A percentile compares a stretch with the other conserved stretches of the same genome.
Evolutionary conservation across 345 rosid species (phyloP).

Genomic region (Citrus trifoliata): DNA sequence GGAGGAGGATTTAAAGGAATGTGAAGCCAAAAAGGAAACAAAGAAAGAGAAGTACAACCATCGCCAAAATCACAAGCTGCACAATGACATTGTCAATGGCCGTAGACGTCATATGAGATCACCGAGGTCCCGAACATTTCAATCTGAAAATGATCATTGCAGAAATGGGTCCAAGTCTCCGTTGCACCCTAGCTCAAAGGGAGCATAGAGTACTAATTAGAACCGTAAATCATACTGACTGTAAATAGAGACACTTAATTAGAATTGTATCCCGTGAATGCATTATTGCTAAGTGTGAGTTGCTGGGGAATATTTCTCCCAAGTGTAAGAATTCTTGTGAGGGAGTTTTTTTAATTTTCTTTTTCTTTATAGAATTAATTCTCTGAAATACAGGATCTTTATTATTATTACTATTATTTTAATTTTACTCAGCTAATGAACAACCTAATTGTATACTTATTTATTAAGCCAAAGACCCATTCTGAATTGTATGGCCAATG

Average conservation of each 20-base stretch:
- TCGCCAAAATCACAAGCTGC: slow-evolving; percentile 30
- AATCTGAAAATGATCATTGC: slow-evolving; percentile 28
- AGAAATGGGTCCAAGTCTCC: slow-evolving; percentile 41
- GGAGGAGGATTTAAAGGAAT: slow-evolving; percentile 25
- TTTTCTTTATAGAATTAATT: background rate
- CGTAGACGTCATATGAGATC: slow-evolving; percentile 27
- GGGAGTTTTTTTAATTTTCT: background rate
- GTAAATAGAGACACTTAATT: background rate
- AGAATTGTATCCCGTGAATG: background rate
- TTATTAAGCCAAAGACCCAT: slow-evolving; percentile 4
- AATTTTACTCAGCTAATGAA: background rate
- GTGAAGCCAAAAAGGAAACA: slow-evolving; percentile 24
- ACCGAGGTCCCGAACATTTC: slow-evolving; percentile 23
- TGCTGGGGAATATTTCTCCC: background rate
- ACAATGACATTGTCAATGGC: slow-evolving; percentile 16
- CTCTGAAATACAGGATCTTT: slow-evolving; percentile 13
- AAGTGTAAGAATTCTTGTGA: background rate
- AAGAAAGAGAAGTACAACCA: slow-evolving; percentile 36
- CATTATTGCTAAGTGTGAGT: background rate
- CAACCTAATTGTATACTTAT: background rate
- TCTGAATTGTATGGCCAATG: background rate
- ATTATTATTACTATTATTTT: too few species aligned
- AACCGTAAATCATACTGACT: background rate
- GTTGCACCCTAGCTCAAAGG: slow-evolving; percentile 20
- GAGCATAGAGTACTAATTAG: slow-evolving; percentile 4